phyloP scores from a whole-genome alignment of 2,329 filamentous ascomycete genomes.

The Phialophora chinensis region DNA sequence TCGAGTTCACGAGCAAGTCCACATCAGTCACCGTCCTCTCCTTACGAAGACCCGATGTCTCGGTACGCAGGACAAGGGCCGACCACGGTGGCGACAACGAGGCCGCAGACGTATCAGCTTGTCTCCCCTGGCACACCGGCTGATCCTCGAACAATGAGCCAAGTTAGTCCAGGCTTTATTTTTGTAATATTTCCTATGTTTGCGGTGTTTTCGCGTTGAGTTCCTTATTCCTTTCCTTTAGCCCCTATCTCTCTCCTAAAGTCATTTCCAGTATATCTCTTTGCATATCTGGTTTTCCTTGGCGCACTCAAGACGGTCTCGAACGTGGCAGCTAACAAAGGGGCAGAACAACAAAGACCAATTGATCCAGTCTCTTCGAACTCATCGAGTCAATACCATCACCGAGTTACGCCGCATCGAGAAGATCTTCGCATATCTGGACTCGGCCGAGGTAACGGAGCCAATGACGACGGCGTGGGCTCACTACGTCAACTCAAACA shows the following conservation, averaged over 20 bases:
- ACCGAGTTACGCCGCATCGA: conserved; percentile 75
- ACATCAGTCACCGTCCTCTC: conserved; percentile 16
- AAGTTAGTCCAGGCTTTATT: conserved; percentile 41
- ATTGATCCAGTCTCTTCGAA: conserved; percentile 67
- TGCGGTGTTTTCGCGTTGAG: conserved; percentile 21
- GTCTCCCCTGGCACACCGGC: conserved; percentile 38
- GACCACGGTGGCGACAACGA: conserved; percentile 19
- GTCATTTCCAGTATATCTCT: conserved; percentile 24
- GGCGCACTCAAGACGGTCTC: conserved; percentile 22
- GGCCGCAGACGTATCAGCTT: conserved; percentile 37
- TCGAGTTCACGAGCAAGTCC: conserved; percentile 16
- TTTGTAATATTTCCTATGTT: conserved; percentile 42
- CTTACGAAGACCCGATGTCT: conserved; percentile 27
- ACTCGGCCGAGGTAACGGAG: conserved; percentile 64
- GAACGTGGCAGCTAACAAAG: conserved; percentile 16
- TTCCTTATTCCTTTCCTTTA: conserved; percentile 25
- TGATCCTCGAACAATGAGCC: conserved; percentile 39
- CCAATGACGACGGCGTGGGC: conserved; percentile 75
- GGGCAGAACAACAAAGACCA: conserved; percentile 56
- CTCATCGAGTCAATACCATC: conserved; percentile 74
- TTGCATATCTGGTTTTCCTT: conserved; percentile 21
- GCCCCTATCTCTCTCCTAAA: conserved; percentile 20
- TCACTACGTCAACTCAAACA: conserved; percentile 73
- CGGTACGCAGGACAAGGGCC: conserved; percentile 23
- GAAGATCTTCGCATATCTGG: conserved; percentile 64